A percentile compares a stretch with the other conserved stretches of the same genome.
Conservation (phyloP, 805 yeast genomes). For the Isabelozyma heimii region DNA sequence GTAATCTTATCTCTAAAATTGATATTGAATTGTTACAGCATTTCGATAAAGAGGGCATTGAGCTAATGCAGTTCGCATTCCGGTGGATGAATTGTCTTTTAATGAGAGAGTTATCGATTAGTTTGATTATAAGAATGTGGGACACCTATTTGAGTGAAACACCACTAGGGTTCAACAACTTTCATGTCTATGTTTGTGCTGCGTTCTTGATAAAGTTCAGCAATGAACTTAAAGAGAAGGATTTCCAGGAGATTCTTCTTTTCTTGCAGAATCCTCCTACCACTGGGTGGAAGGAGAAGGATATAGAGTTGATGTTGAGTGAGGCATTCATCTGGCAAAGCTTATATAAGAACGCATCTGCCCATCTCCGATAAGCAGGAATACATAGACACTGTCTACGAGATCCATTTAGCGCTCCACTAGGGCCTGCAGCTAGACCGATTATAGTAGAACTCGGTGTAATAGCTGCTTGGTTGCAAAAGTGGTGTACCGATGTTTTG, state of each 20-base stretch:
- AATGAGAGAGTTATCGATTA: conserved; percentile 87
- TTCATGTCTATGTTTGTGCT: conserved; percentile 96
- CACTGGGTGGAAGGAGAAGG: conserved; percentile 78
- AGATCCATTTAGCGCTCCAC: no score
- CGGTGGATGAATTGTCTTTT: conserved; percentile 98
- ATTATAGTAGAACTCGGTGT: background rate
- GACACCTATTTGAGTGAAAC: conserved; percentile 84
- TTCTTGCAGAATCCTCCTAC: conserved; percentile 92
- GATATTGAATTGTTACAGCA: conserved; percentile 73
- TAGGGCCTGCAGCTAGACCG: no score
- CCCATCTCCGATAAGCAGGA: conserved; percentile 78
- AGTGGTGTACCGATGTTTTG: no score
- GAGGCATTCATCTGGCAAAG: conserved; percentile 98
- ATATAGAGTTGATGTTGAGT: conserved; percentile 85
- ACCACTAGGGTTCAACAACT: conserved; percentile 79
- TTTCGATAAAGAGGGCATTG: conserved; percentile 78
- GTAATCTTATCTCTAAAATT: conserved; percentile 74
- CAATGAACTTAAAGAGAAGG: conserved; percentile 73
- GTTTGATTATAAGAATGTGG: conserved; percentile 91
- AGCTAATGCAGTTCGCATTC: conserved; percentile 92
- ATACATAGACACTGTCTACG: no score
- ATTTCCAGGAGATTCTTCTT: conserved; percentile 91
- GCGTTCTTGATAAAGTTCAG: conserved; percentile 92
- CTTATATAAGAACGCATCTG: conserved; percentile 82
- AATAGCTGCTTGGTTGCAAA: no score